Percentiles rank a stretch among this genome's conserved stretches.
phyloP scores from a whole-genome alignment of 352 stramenopile genomes.

The Globisporangium spiculum region DNA sequence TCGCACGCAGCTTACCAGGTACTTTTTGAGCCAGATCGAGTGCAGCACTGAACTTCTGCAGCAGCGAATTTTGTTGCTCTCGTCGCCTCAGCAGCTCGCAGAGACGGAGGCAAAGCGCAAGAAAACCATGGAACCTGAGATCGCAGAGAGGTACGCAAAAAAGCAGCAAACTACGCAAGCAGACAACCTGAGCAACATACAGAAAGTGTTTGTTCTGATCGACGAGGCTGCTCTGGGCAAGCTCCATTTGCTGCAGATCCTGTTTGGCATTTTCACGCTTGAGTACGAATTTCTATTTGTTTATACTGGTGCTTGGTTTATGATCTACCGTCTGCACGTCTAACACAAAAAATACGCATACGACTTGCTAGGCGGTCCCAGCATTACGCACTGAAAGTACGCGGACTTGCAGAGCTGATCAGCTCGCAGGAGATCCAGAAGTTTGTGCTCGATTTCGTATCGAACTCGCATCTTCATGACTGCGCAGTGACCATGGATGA shows the following conservation, averaged over 20 bases:
- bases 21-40: slow-evolving; percentile 46
- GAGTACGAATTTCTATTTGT: slow-evolving; percentile 35
- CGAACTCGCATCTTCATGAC: slow-evolving; percentile 21
- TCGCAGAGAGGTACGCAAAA: slow-evolving; percentile 40
- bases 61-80: slow-evolving; percentile 56
- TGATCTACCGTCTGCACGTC: neutral
- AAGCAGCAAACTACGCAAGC: slow-evolving; percentile 21
- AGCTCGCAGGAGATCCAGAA: slow-evolving; percentile 43
- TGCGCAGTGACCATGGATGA: slow-evolving; percentile 29
- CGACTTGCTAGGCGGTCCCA: slow-evolving; percentile 25
- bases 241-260: slow-evolving; percentile 51
- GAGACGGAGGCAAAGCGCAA: slow-evolving; percentile 33
- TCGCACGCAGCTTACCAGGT: slow-evolving; percentile 37
- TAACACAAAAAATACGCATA: neutral
- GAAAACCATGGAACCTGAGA: slow-evolving; percentile 47
- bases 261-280: slow-evolving; percentile 55
- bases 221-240: slow-evolving; percentile 36
- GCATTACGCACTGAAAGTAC: slow-evolving; percentile 38
- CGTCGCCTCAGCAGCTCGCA: slow-evolving; percentile 41
- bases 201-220: slow-evolving; percentile 48
- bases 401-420: slow-evolving; percentile 44
- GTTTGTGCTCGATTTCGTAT: slow-evolving; percentile 60
- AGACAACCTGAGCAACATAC: slow-evolving; percentile 35
- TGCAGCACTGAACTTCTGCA: slow-evolving; percentile 52
- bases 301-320: neutral